Conservation (phyloP, 805 yeast genomes). For the Candida nitratophila region DNA sequence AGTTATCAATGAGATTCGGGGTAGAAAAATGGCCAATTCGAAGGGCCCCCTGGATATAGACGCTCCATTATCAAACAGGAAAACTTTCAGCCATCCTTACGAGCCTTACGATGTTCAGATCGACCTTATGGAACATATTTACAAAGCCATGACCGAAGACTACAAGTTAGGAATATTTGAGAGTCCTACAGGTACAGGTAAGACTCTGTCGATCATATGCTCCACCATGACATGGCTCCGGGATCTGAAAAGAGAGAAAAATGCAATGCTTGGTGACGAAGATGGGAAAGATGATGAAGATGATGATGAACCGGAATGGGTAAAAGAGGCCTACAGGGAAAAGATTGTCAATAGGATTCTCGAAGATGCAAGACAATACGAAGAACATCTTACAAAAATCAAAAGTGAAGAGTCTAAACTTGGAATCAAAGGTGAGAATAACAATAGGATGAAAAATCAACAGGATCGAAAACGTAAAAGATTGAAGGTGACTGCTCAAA, state of each 20-base stretch:
- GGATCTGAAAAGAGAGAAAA: slow-evolving; percentile 30
- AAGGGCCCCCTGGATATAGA: no score
- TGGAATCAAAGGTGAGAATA: slow-evolving; percentile 13
- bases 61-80: not conserved
- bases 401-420: slow-evolving; percentile 21
- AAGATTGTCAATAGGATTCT: slow-evolving; percentile 24
- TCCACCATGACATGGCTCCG: slow-evolving; percentile 76
- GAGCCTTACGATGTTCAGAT: slow-evolving; percentile 73
- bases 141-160: slow-evolving; percentile 43
- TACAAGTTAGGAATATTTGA: slow-evolving; percentile 77
- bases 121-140: slow-evolving; percentile 70
- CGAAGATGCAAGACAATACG: slow-evolving; percentile 31
- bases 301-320: slow-evolving; percentile 38
- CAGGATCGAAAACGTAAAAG: slow-evolving; percentile 1
- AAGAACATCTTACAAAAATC: slow-evolving; percentile 31
- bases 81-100: slow-evolving; percentile 67
- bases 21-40: not conserved
- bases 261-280: slow-evolving; percentile 9
- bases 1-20: slow-evolving; percentile 8
- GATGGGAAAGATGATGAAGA: slow-evolving; percentile 26
- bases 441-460: not conserved
- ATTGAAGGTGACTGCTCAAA: not conserved
- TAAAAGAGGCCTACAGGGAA: slow-evolving; percentile 23
- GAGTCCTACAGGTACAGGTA: slow-evolving; percentile 94
- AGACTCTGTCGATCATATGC: slow-evolving; percentile 82